These are phyloP conservation scores for Phytophthora sansomeana DNA, from an alignment of 352 stramenopile species.

Conservation along the genomic window DNA sequence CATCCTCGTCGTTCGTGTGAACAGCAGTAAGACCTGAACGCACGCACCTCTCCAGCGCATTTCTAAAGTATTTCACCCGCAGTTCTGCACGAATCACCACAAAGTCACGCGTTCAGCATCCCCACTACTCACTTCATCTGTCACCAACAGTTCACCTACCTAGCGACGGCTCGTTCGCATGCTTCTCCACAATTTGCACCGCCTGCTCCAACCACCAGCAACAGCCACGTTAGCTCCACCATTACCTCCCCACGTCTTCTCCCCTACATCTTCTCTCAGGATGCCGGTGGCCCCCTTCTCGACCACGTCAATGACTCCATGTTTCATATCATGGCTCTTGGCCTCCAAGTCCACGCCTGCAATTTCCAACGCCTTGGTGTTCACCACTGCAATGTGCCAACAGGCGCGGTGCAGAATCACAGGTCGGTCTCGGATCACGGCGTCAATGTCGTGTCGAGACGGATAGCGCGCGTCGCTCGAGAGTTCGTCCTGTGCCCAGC, in stretches of 20 bases:
- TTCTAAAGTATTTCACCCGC: conserved; percentile 64
- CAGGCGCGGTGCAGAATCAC: conserved; percentile 90
- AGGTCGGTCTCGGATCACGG: conserved; percentile 65
- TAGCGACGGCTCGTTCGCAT: conserved; percentile 72
- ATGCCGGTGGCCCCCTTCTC: conserved; percentile 71
- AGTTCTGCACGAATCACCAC: conserved; percentile 42
- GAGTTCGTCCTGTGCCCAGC: conserved; percentile 89
- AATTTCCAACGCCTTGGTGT: conserved; percentile 85
- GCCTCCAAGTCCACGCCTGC: conserved; percentile 55
- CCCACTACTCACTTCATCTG: neutral
- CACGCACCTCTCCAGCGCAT: conserved; percentile 71
- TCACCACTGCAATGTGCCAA: conserved; percentile 90
- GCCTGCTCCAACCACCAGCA: conserved; percentile 43
- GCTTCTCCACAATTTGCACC: conserved; percentile 74
- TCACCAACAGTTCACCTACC: conserved; percentile 35
- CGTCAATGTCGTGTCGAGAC: conserved; percentile 80
- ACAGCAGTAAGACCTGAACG: conserved; percentile 84
- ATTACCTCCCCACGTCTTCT: neutral
- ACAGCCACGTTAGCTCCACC: conserved; percentile 2
- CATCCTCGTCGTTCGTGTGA: conserved; percentile 88
- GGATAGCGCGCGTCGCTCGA: conserved; percentile 68
- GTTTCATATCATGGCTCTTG: conserved; percentile 37
- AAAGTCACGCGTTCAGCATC: conserved; percentile 1
- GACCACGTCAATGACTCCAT: conserved; percentile 75
- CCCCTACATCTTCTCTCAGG: conserved; percentile 66